Conservation (phyloP, 208 protist genomes). For the Leishmania aethiopica region DNA sequence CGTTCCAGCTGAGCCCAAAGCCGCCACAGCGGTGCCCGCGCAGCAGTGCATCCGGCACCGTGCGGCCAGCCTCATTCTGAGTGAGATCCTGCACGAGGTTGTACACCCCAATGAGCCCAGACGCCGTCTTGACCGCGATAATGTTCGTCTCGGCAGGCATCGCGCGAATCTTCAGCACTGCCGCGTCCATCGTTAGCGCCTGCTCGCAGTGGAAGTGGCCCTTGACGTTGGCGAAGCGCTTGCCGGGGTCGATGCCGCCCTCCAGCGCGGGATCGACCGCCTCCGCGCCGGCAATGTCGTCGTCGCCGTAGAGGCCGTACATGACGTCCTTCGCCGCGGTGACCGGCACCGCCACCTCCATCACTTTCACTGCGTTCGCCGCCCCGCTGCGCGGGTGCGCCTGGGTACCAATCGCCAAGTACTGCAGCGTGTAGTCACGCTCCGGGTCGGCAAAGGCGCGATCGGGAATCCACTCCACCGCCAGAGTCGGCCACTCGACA, state of each 20-base stretch:
- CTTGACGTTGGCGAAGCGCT: constrained; percentile 50
- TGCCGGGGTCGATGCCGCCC: constrained; percentile 37
- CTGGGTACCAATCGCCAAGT: constrained; percentile 57
- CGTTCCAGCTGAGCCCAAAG: constrained; percentile 62
- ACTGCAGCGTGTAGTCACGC: constrained; percentile 66
- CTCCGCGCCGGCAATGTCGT: constrained; percentile 33
- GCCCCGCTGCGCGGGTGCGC: constrained; percentile 21
- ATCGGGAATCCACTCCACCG: constrained; percentile 67
- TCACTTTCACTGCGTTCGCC: constrained; percentile 48
- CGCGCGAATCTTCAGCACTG: constrained; percentile 59
- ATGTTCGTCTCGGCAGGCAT: constrained; percentile 50
- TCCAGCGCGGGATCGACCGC: constrained; percentile 18
- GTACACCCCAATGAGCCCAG: constrained; percentile 48
- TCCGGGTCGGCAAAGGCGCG: constrained; percentile 40
- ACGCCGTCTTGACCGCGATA: constrained; percentile 57
- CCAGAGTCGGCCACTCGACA: constrained; percentile 60
- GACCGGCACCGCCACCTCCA: constrained; percentile 59
- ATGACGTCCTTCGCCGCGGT: constrained; percentile 27
- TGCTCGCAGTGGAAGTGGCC: constrained; percentile 53
- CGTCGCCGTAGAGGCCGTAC: constrained; percentile 47
- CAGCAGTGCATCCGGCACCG: constrained; percentile 40
- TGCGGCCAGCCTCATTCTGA: constrained; percentile 25
- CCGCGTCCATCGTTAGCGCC: constrained; percentile 37
- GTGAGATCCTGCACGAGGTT: constrained; percentile 37
- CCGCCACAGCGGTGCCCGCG: constrained; percentile 48